Evolutionary conservation across 805 yeast species (phyloP).

Genomic region (Kregervanrija delftensis): DNA sequence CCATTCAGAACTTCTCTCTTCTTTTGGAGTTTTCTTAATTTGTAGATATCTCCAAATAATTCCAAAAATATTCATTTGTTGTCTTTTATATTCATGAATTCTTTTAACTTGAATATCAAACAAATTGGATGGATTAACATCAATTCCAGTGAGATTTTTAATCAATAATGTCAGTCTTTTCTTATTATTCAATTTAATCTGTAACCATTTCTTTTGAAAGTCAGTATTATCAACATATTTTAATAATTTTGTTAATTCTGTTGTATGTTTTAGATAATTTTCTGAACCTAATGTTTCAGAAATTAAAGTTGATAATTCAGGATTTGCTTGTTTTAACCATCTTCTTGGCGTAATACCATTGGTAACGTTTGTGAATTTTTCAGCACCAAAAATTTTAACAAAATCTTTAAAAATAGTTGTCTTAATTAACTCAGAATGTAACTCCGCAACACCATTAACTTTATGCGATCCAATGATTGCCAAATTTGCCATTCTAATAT

Average conservation of each 20-base stretch:
- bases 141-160: constrained; percentile 52
- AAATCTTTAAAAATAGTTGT: constrained; percentile 89
- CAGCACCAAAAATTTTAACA: constrained; percentile 72
- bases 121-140: constrained; percentile 64
- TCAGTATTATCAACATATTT: constrained; percentile 58
- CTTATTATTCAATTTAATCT: constrained; percentile 66
- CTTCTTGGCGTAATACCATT: constrained; percentile 96
- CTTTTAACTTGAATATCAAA: constrained; percentile 93
- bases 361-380: constrained; percentile 85
- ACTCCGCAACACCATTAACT: constrained; percentile 93
- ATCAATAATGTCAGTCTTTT: constrained; percentile 58
- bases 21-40: constrained; percentile 60
- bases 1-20: constrained; percentile 52
- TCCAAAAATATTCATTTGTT: constrained; percentile 87
- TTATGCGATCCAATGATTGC: constrained; percentile 90
- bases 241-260: constrained; percentile 59
- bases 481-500: constrained; percentile 85
- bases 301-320: constrained; percentile 68
- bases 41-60: constrained; percentile 75
- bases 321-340: constrained; percentile 93
- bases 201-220: constrained; percentile 66
- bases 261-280: constrained; percentile 62
- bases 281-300: constrained; percentile 64
- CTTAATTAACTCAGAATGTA: constrained; percentile 85
- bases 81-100: constrained; percentile 94